Evolutionary conservation across 208 protist species (phyloP).

Genomic region (Entamoeba nuttalli): DNA sequence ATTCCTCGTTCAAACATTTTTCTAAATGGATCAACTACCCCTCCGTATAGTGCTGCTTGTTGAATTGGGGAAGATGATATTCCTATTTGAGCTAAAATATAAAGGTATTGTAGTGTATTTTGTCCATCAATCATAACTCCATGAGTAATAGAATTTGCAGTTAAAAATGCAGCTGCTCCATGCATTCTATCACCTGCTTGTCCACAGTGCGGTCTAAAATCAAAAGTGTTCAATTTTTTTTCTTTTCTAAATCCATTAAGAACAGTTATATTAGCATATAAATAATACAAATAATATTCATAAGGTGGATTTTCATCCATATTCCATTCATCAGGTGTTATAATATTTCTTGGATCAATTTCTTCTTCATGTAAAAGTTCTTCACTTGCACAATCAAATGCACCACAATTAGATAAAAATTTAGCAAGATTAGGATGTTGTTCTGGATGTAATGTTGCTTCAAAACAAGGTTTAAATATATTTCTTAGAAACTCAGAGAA

Average conservation of each 20-base stretch:
- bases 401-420: slow-evolving; percentile 76
- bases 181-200: slow-evolving; percentile 58
- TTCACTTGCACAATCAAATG: slow-evolving; percentile 94
- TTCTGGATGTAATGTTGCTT: slow-evolving; percentile 74
- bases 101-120: slow-evolving; percentile 86
- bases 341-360: slow-evolving; percentile 12
- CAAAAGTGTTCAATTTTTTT: slow-evolving; percentile 69
- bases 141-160: slow-evolving; percentile 77
- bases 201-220: slow-evolving; percentile 81
- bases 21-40: slow-evolving; percentile 85
- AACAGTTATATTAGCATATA: slow-evolving; percentile 87
- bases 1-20: slow-evolving; percentile 2
- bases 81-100: slow-evolving; percentile 84
- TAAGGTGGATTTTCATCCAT: slow-evolving; percentile 85
- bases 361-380: slow-evolving; percentile 68
- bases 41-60: slow-evolving; percentile 91
- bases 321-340: slow-evolving; percentile 68
- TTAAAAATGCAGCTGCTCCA: slow-evolving; percentile 51
- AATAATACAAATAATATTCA: slow-evolving; percentile 92
- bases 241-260: slow-evolving; percentile 79
- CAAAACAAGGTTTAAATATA: slow-evolving; percentile 90
- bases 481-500: neutral
- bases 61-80: slow-evolving; percentile 89
- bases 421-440: slow-evolving; percentile 76
- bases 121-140: slow-evolving; percentile 26